A percentile compares a stretch with the other conserved stretches of the same genome.
Conservation (phyloP, 768 basidiomycete genomes). For the Psilocybe cyanescens region DNA sequence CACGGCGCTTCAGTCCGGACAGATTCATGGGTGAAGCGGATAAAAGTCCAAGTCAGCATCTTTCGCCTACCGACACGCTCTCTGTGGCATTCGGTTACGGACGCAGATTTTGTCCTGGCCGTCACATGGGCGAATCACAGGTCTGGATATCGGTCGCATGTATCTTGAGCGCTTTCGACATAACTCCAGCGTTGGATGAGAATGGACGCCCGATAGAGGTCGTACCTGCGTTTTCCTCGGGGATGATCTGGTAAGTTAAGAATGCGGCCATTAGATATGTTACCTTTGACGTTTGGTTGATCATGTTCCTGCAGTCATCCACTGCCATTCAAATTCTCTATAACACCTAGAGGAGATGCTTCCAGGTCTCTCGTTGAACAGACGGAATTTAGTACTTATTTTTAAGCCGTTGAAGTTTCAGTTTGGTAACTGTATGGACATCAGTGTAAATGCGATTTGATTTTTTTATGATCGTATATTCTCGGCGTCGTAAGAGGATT, state of each 20-base stretch:
- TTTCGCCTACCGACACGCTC: constrained; percentile 36
- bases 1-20: constrained; percentile 51
- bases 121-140: constrained; percentile 46
- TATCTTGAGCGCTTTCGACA: constrained; percentile 45
- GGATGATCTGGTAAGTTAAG: constrained; percentile 42
- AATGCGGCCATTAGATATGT: background rate
- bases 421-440: no score
- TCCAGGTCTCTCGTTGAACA: constrained; percentile 34
- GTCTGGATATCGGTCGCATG: constrained; percentile 50
- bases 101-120: constrained; percentile 51
- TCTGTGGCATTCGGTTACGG: constrained; percentile 47
- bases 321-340: constrained; percentile 34
- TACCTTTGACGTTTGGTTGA: background rate
- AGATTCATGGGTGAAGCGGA: constrained; percentile 40
- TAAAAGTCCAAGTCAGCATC: constrained; percentile 26
- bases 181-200: constrained; percentile 39
- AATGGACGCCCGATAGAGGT: constrained; percentile 34
- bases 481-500: no score
- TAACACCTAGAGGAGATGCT: constrained; percentile 32
- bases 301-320: constrained; percentile 30
- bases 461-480: no score
- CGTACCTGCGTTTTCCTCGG: constrained; percentile 40
- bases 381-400: constrained; percentile 18
- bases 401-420: no score
- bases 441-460: no score